Evolutionary conservation across 257 asterid genomes (phyloP), one percentile per base, ranked within the genome.

Genomic region (Verbena officinalis): DNA sequence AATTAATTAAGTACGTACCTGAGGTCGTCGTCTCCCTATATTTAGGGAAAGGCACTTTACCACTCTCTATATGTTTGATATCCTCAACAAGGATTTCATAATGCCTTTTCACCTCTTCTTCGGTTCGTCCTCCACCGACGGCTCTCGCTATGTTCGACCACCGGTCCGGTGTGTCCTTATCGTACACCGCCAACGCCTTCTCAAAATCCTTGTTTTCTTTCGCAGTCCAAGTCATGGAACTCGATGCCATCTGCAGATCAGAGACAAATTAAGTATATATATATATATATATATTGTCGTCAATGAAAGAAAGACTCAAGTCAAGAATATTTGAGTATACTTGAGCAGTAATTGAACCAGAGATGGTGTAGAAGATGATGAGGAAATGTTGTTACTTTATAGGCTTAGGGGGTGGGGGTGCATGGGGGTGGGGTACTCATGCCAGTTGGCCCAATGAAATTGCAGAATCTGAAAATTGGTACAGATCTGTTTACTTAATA

Each of bases 201-300:
- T 91, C 98, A 44, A 91, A 91, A 20, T 83, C 95, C 57, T 91
- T 91, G 86, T 91, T 91, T 46, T 91, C 90, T 55, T 73, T 57
- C 0, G 81, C 81, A 0, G 90, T 83, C 98, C 96, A 91, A 5
- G 78, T 62, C 75, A 75, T 74, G 24, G 83, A 69, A 55, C 73
- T 80, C 12, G 85, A 75, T 12, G 89, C 84, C 84, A 80, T 78
- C 50, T 7, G 8, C 34, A 39, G 45, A 9, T 19, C n/a, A 16
- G 20, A 11, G 27, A 14, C 1, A 49, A 4, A 14, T 55, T 15
- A 22, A 42, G 33, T 21, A 7, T 0, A 14, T 24, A 9, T 1
- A 14, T 7, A 5, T 17, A 14, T 9, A 20, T 9, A 55, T 13
- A 42, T 5, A 0, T 4, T 9, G 9, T 1, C 2, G 55, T 9